Evolutionary conservation across 2,329 filamentous ascomycete genomes (phyloP), one percentile per base, ranked within the genome.

Genomic region (Penicillium paneum): DNA sequence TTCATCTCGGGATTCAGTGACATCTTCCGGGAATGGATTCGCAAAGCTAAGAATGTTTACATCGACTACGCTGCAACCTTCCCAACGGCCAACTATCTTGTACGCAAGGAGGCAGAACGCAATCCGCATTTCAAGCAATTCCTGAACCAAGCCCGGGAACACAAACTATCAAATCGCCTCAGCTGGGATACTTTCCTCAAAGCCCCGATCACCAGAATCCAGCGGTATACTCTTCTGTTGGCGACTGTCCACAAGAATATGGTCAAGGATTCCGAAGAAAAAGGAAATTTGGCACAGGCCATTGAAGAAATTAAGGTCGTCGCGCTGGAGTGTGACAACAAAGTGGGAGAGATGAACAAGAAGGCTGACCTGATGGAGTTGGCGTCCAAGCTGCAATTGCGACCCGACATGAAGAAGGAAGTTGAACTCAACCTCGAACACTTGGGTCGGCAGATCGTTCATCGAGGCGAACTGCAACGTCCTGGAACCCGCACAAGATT

Each of bases 11-110:
- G 94, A 3, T 97, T 97, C 74, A 97, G 92, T 69, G 94, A 97
- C 67, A 90, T 99, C 46, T 97, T 99, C 79, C 82, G 94, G 55
- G 94, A 99, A 75, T 99, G 94, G 94, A 96, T 97, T 58, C 85
- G 94, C 59, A 97, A 97, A 73, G 94, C 94, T 31, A 91, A 88
- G 71, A 79, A 82, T 2, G 88, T 90, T 11, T 99, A 97, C 70
- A 86, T 97, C 57, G 91, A 96, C 55, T 99, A 97, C 71, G 93
- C 93, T 36, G 87, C 88, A 1, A 86, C 86, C 0, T 97, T 94
- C 64, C 93, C 93, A 0, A 85, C 87, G 55, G 93, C 94, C 1
- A 87, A 86, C 35, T 92, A 90, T 68, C 79, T 92, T 49, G 85
- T 99, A 17, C 87, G 91, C 49, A 89, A 88, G 68, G 94, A 99